phyloP scores from a whole-genome alignment of 2,329 filamentous ascomycete species.

The Cytospora piceicola region DNA sequence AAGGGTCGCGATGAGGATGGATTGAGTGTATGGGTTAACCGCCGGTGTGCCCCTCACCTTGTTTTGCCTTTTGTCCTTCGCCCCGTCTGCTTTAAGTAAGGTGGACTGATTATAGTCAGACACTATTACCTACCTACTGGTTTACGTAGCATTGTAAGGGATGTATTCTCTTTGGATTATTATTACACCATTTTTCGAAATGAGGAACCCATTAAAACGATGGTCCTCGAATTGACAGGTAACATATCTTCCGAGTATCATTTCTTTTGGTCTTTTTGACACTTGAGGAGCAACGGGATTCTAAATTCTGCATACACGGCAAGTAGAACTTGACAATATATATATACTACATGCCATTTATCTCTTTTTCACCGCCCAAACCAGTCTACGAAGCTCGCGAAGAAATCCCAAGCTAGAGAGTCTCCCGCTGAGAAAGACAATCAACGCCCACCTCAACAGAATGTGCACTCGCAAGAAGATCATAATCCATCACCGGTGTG shows the following conservation, averaged over 20 bases:
- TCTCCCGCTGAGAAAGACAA: rapidly evolving
- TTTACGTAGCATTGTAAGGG: background rate
- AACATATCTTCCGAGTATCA: background rate
- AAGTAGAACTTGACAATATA: background rate
- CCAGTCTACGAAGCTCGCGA: background rate
- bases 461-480: conserved; percentile 38
- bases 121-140: background rate
- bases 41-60: conserved; percentile 20
- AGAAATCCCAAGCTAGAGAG: background rate
- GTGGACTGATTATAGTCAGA: background rate
- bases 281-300: background rate
- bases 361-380: background rate
- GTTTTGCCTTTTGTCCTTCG: conserved; percentile 5
- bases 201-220: background rate
- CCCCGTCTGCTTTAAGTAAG: conserved; percentile 18
- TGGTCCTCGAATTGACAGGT: background rate
- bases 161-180: background rate
- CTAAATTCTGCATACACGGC: background rate
- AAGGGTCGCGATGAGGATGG: conserved; percentile 19
- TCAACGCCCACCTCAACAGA: background rate
- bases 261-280: background rate
- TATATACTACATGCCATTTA: background rate
- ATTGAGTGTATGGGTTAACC: conserved; percentile 16
- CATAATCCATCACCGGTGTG: conserved; percentile 41
- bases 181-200: background rate